A percentile compares a stretch with the other conserved stretches of the same genome.
Evolutionary conservation across 1,284 basidiomycete genomes (phyloP).

Genomic region (Fomitiporia mediterranea): DNA sequence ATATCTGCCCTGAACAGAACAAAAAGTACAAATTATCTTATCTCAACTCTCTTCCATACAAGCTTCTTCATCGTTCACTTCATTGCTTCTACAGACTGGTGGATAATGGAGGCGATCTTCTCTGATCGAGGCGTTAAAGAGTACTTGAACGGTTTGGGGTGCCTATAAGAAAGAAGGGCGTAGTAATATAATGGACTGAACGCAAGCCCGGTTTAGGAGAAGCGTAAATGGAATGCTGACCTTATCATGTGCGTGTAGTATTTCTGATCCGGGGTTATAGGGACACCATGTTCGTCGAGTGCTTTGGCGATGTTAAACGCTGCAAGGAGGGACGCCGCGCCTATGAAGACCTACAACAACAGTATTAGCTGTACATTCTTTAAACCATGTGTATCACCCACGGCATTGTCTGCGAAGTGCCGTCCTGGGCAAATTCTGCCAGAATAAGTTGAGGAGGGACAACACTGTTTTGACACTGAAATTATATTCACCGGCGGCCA

Average conservation of each 20-base stretch:
- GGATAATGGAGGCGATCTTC: constrained; percentile 1
- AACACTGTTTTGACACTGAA: too few species aligned
- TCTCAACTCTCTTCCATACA: too few species aligned
- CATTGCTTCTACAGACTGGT: constrained; percentile 5
- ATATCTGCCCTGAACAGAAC: too few species aligned
- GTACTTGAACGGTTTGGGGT: constrained; percentile 17
- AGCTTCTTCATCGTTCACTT: too few species aligned
- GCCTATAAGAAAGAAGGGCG: constrained; percentile 7
- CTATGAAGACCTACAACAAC: constrained; percentile 7
- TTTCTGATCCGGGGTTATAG: constrained; percentile 3
- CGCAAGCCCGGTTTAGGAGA: neutral
- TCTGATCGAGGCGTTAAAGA: constrained; percentile 8
- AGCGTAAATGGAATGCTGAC: neutral
- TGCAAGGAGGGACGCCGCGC: constrained; percentile 9
- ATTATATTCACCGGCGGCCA: constrained; percentile 13
- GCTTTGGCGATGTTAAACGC: constrained; percentile 16
- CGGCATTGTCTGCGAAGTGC: constrained; percentile 12
- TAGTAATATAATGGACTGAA: neutral
- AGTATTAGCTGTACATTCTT: neutral
- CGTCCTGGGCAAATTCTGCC: constrained; percentile 19
- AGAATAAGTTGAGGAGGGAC: too few species aligned
- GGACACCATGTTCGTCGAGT: constrained; percentile 8
- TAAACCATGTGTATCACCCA: neutral
- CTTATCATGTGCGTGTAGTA: constrained; percentile 3
- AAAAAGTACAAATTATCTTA: too few species aligned